Evolutionary conservation across 306 rosid genomes (phyloP).

Genomic region (Quercus mongolica): DNA sequence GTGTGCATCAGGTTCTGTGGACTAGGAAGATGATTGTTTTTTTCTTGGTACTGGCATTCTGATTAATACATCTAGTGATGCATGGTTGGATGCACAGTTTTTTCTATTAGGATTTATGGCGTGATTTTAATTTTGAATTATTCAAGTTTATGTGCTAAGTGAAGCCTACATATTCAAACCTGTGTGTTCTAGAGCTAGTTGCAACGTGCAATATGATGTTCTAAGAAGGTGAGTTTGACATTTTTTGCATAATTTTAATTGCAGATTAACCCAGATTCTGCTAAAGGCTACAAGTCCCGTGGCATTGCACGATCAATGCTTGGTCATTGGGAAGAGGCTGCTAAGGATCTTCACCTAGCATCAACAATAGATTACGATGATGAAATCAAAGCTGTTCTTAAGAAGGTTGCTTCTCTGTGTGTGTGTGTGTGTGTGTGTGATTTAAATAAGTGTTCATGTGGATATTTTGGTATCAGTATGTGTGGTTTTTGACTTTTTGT

Average conservation of each 20-base stretch:
- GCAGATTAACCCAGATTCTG: conserved; percentile 93
- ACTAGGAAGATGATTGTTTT: neutral
- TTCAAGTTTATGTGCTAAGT: neutral
- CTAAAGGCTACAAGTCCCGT: conserved; percentile 89
- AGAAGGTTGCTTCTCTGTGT: conserved; percentile 55
- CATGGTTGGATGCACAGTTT: neutral
- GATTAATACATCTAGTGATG: neutral
- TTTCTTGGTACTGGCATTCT: neutral
- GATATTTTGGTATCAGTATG: neutral
- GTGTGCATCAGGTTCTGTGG: neutral
- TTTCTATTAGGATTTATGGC: neutral
- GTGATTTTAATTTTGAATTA: neutral
- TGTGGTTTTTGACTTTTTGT: neutral
- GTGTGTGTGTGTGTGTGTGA: neutral
- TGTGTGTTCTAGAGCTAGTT: neutral
- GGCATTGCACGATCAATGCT: conserved; percentile 81
- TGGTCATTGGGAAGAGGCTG: conserved; percentile 89
- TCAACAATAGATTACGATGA: conserved; percentile 80
- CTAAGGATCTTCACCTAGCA: conserved; percentile 88
- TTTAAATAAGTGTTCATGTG: neutral
- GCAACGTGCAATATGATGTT: neutral
- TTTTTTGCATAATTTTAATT: neutral
- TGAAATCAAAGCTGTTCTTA: conserved; percentile 78
- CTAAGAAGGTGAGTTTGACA: neutral
- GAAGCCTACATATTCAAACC: neutral